Base-by-base conservation (phyloP, 345 rosid species). In the Aquilaria sinensis region DNA sequence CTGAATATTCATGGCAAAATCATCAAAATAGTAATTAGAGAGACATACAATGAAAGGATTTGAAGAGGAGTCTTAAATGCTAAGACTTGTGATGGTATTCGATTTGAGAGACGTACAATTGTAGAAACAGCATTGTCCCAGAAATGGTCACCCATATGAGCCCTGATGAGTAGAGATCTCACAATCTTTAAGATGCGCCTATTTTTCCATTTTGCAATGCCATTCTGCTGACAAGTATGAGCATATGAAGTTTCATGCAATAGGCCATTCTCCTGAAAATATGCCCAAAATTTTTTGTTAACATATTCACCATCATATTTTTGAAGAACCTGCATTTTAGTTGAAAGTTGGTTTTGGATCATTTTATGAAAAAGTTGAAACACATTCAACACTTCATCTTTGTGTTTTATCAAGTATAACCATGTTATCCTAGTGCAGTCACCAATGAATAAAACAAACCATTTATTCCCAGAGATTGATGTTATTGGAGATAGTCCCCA, bases 381-480 rank as follows among this genome's bases (percentile, higher is more conserved):
- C 6, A 13, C 13, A 23, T 9, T 53, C 10, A 60, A 46, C 1
- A 60, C 52, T 45, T 45, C 63, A 46, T 60, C 33, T 60, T 60
- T 60, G 13, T 9, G 10, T n/a, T n/a, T n/a, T n/a, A n/a, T n/a
- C n/a, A n/a, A n/a, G n/a, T n/a, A n/a, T n/a, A n/a, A n/a, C n/a
- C n/a, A n/a, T 29, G 63, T 60, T 52, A 60, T 60, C 1, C 52
- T 5, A 46, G 63, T 60, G 16, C 63, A 60, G 23, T 45, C 63
- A 46, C 16, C 63, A 1, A 60, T 14, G 29, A 45, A 43, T 2
- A 23, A 45, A 9, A 60, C 37, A 46, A 60, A 60, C 52, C 63
- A 46, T 15, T 3, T 33, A 12, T 0, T 0, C 1, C 31, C 34
- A 32, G 37, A 60, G 12, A 32, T n/a, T 15, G 63, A n/a, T 8